Conservation (phyloP, 2,329 filamentous ascomycete genomes). For the Madurella fahalii region DNA sequence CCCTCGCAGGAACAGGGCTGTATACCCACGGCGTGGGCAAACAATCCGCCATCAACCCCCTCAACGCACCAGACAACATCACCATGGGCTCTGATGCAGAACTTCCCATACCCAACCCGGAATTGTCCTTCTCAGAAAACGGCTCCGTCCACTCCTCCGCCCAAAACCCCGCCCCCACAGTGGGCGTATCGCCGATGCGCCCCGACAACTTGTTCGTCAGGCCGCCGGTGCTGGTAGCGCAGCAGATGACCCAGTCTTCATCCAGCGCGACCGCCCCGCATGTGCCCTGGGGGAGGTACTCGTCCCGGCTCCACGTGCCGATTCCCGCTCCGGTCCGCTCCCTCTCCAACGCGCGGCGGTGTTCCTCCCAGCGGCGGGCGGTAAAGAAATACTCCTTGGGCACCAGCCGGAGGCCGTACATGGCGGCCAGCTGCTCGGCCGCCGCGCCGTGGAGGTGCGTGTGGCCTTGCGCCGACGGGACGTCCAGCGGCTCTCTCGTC, state of each 20-base stretch:
- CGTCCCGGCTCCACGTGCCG: conserved; percentile 54
- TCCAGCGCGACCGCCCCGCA: conserved; percentile 81
- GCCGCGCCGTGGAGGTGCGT: conserved; percentile 63
- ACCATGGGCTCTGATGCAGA: conserved; percentile 31
- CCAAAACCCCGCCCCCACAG: conserved; percentile 82
- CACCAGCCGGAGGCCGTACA: conserved; percentile 68
- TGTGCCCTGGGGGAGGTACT: conserved; percentile 78
- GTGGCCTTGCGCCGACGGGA: conserved; percentile 62
- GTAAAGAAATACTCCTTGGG: conserved; percentile 74
- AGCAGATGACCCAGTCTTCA: conserved; percentile 66
- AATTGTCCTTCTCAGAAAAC: conserved; percentile 18
- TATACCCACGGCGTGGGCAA: conserved; percentile 48
- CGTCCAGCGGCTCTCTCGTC: conserved; percentile 31
- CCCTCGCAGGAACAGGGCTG: conserved; percentile 26
- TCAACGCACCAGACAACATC: conserved; percentile 41
- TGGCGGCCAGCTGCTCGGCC: conserved; percentile 63
- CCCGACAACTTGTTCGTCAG: conserved; percentile 87
- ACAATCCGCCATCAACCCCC: conserved; percentile 54
- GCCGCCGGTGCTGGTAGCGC: conserved; percentile 67
- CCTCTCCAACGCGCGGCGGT: conserved; percentile 49
- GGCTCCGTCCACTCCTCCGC: conserved; percentile 73
- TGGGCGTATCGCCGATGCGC: conserved; percentile 80
- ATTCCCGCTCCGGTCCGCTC: conserved; percentile 39
- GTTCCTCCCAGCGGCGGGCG: conserved; percentile 66
- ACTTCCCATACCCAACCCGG: background rate